These are phyloP conservation scores for Themeda triandra DNA, from an alignment of 176 grass and related monocot species.

Conservation along the genomic window DNA sequence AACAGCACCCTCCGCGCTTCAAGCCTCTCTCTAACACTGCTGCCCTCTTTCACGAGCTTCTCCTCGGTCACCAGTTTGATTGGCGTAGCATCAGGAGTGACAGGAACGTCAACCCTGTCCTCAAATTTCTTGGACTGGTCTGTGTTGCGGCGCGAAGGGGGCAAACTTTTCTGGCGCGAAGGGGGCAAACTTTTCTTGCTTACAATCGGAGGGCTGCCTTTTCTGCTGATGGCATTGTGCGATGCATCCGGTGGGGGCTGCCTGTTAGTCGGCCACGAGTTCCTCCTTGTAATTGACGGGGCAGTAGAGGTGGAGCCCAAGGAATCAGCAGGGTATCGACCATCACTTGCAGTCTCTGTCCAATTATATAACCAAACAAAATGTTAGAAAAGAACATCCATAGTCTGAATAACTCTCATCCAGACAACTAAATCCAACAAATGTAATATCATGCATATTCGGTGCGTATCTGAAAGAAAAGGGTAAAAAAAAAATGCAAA, in stretches of 20 bases:
- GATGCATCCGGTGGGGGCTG: slow-evolving; percentile 36
- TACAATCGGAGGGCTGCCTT: slow-evolving; percentile 16
- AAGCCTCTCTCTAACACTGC: slow-evolving; percentile 53
- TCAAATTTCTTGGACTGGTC: slow-evolving; percentile 37
- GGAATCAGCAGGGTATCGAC: slow-evolving; percentile 36
- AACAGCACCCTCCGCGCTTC: slow-evolving; percentile 61
- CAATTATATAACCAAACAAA: slow-evolving; percentile 24
- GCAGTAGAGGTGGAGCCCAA: slow-evolving; percentile 35
- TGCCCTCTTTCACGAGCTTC: slow-evolving; percentile 50
- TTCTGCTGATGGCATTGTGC: slow-evolving; percentile 28
- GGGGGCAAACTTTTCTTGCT: slow-evolving; percentile 49
- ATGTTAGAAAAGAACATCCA: slow-evolving; percentile 25
- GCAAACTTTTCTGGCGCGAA: slow-evolving; percentile 47
- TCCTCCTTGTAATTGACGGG: slow-evolving; percentile 48
- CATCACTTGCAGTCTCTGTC: slow-evolving; percentile 60
- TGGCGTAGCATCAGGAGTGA: slow-evolving; percentile 41
- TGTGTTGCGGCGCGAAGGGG: not conserved
- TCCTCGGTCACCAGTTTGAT: slow-evolving; percentile 58
- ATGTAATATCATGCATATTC: not conserved
- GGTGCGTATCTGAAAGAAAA: not conserved
- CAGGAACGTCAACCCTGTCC: slow-evolving; percentile 38
- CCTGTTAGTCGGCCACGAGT: slow-evolving; percentile 34
- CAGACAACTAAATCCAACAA: not conserved
- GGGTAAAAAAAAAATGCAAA: not conserved
- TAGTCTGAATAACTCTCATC: not conserved